phyloP scores from a whole-genome alignment of 1,284 basidiomycete species.

The Vanrija sp. region DNA sequence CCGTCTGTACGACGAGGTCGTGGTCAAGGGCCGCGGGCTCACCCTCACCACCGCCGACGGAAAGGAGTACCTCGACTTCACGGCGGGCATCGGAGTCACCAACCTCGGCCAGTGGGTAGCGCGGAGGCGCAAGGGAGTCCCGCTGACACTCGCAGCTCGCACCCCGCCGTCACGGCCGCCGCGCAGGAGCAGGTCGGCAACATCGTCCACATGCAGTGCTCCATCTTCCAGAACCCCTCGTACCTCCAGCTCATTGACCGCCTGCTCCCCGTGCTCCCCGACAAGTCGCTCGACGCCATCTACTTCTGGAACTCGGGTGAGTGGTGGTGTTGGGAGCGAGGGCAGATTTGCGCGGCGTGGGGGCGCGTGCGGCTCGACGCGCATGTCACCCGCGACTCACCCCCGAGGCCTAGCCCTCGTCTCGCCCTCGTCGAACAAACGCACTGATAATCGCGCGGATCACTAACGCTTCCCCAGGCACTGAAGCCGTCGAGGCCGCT shows the following conservation, averaged over 20 bases:
- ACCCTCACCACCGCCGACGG: constrained; percentile 54
- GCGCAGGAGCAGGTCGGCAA: constrained; percentile 79
- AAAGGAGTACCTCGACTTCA: constrained; percentile 65
- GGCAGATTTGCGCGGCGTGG: no score
- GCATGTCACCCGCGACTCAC: no score
- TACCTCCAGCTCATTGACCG: constrained; percentile 64
- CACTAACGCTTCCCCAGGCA: constrained; percentile 10
- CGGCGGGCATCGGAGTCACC: constrained; percentile 63
- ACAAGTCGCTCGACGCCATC: constrained; percentile 58
- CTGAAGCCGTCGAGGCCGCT: constrained; percentile 42
- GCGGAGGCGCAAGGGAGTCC: background rate
- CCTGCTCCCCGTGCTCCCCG: constrained; percentile 37
- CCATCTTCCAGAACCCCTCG: constrained; percentile 58
- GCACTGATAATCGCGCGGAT: no score
- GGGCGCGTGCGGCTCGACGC: no score
- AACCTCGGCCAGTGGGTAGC: constrained; percentile 56
- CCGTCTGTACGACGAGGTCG: constrained; percentile 57
- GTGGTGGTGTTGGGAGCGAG: no score
- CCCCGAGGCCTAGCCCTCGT: no score
- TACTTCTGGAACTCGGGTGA: constrained; percentile 80
- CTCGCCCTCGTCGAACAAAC: no score
- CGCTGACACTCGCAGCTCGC: constrained; percentile 30
- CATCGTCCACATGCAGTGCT: constrained; percentile 68
- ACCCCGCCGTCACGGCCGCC: constrained; percentile 77
- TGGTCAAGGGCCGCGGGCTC: constrained; percentile 71